Percentiles rank a stretch among this genome's conserved stretches.
Evolutionary conservation across 2,329 filamentous ascomycete genomes (phyloP).

Genomic region (Neonectria punicea): DNA sequence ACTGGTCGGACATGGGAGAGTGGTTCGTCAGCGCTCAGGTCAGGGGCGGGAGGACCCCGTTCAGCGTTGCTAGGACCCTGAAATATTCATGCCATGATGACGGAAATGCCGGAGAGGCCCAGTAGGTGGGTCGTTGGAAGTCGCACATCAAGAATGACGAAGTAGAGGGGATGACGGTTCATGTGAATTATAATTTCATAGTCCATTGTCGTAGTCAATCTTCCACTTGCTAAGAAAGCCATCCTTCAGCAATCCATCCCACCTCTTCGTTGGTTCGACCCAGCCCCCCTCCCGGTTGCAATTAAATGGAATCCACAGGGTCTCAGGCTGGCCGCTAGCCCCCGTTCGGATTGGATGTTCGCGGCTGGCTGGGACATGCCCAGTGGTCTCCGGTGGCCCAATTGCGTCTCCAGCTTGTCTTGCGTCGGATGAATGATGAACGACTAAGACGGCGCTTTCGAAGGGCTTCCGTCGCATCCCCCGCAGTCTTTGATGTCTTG

Average conservation of each 20-base stretch:
- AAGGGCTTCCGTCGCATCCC: neutral
- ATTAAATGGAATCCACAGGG: conserved; percentile 26
- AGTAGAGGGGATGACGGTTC: too few relatives aligned
- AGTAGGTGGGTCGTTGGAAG: neutral
- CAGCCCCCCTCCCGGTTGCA: conserved; percentile 14
- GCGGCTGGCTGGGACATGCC: conserved; percentile 2
- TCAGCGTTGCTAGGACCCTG: conserved; percentile 13
- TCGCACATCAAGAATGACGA: too few relatives aligned
- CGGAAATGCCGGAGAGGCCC: neutral
- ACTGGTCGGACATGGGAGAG: conserved; percentile 9
- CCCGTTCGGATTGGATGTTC: neutral
- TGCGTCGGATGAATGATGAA: neutral
- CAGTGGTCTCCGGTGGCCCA: neutral
- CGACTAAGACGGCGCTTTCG: conserved; percentile 3
- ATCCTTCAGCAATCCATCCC: too few relatives aligned
- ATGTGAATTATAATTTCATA: too few relatives aligned
- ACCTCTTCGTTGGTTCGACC: conserved; percentile 3
- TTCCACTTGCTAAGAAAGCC: too few relatives aligned
- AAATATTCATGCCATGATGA: conserved; percentile 5
- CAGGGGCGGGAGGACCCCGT: conserved; percentile 8
- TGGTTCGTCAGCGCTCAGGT: neutral
- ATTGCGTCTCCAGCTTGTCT: neutral
- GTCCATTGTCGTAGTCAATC: too few relatives aligned
- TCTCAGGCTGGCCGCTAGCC: conserved; percentile 36
- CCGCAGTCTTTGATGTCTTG: conserved; percentile 12